Base-by-base conservation (phyloP, 176 grass and related monocot genomes). In the Canna indica region DNA sequence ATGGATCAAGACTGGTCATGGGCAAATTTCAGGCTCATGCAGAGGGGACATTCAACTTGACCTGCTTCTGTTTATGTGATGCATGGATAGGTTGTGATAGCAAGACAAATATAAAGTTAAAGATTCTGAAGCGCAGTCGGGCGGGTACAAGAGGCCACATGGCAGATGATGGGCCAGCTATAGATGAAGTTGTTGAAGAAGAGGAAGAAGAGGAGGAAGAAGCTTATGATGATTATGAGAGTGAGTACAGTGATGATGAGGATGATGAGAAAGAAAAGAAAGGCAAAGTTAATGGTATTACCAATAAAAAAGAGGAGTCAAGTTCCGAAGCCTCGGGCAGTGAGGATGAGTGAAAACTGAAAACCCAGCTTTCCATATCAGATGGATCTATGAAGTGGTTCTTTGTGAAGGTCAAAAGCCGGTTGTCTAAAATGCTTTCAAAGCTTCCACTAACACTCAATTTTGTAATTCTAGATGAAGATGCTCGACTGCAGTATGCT, bases 181-280 rank as follows among this genome's bases (percentile, higher is more conserved):
- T 83, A 35, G 75, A 99, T 34, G 95, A 99, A 74, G 86, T 87
- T 16, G 80, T 83, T 31, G 88, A 97, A 39, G 93, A 99, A 65
- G 95, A 94, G 47, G 95, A 99, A 22, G 90, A 99, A 18, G 95
- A 94, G 47, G 94, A 92, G 31, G 93, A 94, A 70, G 89, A 93
- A 53, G 90, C 90, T 34, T 90, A 93, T 0, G 86, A 99, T 17
- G 90, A 99, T 77, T 99, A 90, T 9, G 94, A 99, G 84, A 99
- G 94, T 0, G 94, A 99, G 84, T 99, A 99, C 73, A 94, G 94
- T 41, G 90, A 93, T 7, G 94, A 99, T 0, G 90, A 88, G 68
- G 89, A 99, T 45, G 84, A 93, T 10, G 94, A 84, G 17, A 90
- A 90, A 75, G 86, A 76, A 22, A 87, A 69, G 47, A 81, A 87